Conservation (phyloP, 495 filamentous ascomycete genomes). For the Podospora bellae-mahoneyi region DNA sequence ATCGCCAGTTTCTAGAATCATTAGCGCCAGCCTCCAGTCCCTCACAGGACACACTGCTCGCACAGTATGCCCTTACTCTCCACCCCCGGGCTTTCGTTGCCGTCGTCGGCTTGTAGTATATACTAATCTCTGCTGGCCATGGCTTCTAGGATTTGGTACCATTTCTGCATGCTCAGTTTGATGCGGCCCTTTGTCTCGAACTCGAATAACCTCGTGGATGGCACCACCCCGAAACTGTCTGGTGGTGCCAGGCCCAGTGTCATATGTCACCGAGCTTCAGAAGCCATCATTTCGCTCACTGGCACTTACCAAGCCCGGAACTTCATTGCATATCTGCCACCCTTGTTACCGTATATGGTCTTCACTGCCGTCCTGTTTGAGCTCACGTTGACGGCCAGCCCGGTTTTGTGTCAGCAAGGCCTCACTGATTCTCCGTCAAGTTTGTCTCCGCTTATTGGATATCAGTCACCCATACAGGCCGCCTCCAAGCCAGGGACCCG, state of each 20-base stretch:
- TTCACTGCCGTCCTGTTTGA: conserved; percentile 27
- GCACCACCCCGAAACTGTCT: conserved; percentile 14
- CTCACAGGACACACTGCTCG: conserved; percentile 25
- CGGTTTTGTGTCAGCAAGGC: not conserved
- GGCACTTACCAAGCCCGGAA: conserved; percentile 28
- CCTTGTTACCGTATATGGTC: conserved; percentile 27
- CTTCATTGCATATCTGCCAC: conserved; percentile 20
- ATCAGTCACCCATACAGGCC: not conserved
- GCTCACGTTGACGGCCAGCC: conserved; percentile 16
- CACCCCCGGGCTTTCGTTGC: not conserved
- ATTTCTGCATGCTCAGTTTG: conserved; percentile 29
- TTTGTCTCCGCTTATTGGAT: not conserved
- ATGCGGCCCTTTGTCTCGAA: conserved; percentile 26
- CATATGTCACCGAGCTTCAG: conserved; percentile 27
- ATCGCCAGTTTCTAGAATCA: conserved; percentile 12
- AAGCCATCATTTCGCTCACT: conserved; percentile 29
- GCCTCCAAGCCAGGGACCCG: not conserved
- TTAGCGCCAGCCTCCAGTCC: not conserved
- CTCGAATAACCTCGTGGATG: conserved; percentile 21
- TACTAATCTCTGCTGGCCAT: not conserved
- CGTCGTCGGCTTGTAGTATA: not conserved
- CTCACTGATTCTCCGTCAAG: conserved; percentile 11
- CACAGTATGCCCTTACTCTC: conserved; percentile 19
- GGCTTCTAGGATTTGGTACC: conserved; percentile 28
- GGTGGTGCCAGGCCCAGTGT: conserved; percentile 14